These are phyloP conservation scores for Senecio squalidus DNA, from an alignment of 140 eudicot genomes.

Conservation along the genomic window DNA sequence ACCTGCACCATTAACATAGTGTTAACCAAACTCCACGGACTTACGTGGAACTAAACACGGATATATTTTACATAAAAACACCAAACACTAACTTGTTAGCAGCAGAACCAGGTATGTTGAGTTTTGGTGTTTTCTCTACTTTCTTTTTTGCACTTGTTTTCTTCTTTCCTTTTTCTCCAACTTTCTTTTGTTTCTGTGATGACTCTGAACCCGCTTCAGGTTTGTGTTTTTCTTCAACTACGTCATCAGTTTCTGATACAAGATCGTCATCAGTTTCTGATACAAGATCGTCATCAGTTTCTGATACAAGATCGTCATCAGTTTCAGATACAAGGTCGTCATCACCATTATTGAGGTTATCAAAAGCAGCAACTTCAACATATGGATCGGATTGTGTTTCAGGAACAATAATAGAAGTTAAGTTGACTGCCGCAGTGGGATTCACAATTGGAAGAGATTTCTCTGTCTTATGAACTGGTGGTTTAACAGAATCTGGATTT, in stretches of 20 bases:
- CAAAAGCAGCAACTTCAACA: constrained; percentile 27
- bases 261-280: constrained; percentile 4
- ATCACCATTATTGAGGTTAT: constrained; percentile 17
- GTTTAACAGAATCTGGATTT: constrained; percentile 18
- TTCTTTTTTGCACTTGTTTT: constrained; percentile 27
- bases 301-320: too few relatives aligned
- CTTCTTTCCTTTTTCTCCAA: constrained; percentile 33
- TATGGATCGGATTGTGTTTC: constrained; percentile 16
- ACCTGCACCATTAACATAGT: constrained; percentile 40
- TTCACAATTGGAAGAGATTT: constrained; percentile 24
- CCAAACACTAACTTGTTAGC: constrained; percentile 46
- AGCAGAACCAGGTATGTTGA: constrained; percentile 66
- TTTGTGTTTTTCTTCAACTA: constrained; percentile 20
- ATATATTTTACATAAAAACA: neutral
- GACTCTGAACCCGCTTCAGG: constrained; percentile 14
- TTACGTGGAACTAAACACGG: neutral
- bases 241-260: constrained; percentile 1
- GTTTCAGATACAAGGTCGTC: constrained; percentile 26
- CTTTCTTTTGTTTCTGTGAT: constrained; percentile 22
- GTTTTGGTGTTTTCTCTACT: constrained; percentile 30
- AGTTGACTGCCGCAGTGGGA: constrained; percentile 11
- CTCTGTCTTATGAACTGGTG: constrained; percentile 1
- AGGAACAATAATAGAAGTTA: constrained; percentile 16
- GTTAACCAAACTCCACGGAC: neutral
- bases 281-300: too few relatives aligned